Evolutionary conservation across 805 yeast species (phyloP), one percentile per base, ranked within the genome.

Genomic region (Kodamaea fukazawae): DNA sequence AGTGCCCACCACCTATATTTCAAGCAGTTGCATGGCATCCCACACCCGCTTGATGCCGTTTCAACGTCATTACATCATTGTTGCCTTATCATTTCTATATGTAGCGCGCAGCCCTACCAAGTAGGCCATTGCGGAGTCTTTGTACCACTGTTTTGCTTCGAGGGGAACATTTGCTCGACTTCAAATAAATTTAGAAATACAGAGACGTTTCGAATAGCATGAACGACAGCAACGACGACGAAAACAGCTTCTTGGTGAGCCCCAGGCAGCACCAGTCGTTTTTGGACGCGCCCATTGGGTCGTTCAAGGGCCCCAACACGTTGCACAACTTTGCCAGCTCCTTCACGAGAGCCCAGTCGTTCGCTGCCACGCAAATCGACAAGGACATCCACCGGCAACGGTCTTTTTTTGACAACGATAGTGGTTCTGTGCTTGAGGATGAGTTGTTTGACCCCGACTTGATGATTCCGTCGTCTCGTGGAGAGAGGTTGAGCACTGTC

Each of bases 401-500:
- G 15, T 45, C 49, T 12, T 47, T 47, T 49, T 34, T 53, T 53
- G 42, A 36, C 14, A 40, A 35, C 16, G 41, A 38, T 9, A 25
- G 33, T 29, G 41, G 36, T 5, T 47, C 44, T 9, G 39, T 39
- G 3, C 30, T 36, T n/a, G 58, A 51, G 15, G 56, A 50, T 27
- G 49, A 44, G 54, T 58, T 79, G 10, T 78, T 76, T 47, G 90
- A 85, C 54, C 87, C 49, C 9, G 49, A 40, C 33, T 37, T 41
- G 40, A 43, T 42, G 51, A 79, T 82, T 0, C 90, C 91, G 1
- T 70, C 85, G 6, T 57, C 67, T 17, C 57, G 75, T 40, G 93
- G 91, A 22, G 77, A 81, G 47, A 68, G 84, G 37, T 65, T 83
- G 36, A 82, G 88, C 7, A 66, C 77, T 1, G 80, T 82, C 6